Evolutionary conservation across 2,329 filamentous ascomycete genomes (phyloP).

Genomic region (Exophiala spinifera): DNA sequence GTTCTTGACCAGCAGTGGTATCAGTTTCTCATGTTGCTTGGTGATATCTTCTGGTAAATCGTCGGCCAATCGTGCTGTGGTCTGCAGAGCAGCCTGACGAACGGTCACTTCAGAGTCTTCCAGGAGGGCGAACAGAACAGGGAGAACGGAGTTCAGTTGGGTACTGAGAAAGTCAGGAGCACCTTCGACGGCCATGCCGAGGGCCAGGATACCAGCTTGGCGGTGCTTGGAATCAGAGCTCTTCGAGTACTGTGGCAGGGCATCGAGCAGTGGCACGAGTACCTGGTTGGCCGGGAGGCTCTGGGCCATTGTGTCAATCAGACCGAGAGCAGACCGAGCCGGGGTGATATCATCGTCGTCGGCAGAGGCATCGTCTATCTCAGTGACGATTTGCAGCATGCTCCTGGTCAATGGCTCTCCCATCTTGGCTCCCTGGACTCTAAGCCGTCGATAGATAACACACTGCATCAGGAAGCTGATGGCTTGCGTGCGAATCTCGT

Average conservation of each 20-base stretch:
- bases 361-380: constrained; percentile 61
- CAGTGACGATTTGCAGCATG: constrained; percentile 82
- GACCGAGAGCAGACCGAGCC: constrained; percentile 75
- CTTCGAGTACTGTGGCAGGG: constrained; percentile 76
- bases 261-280: constrained; percentile 84
- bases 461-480: constrained; percentile 91
- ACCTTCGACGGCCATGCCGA: constrained; percentile 93
- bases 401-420: constrained; percentile 84
- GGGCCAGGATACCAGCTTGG: constrained; percentile 83
- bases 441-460: constrained; percentile 88
- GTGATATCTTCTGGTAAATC: constrained; percentile 88
- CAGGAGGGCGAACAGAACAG: constrained; percentile 76
- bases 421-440: constrained; percentile 86
- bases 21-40: constrained; percentile 77
- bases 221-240: constrained; percentile 73
- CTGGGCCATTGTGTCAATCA: constrained; percentile 84
- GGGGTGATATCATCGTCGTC: constrained; percentile 85
- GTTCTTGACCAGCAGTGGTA: constrained; percentile 83
- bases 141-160: constrained; percentile 81
- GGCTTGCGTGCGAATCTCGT: constrained; percentile 84
- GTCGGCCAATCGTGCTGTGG: constrained; percentile 85
- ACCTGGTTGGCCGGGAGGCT: constrained; percentile 91
- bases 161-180: constrained; percentile 96
- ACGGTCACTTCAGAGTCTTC: constrained; percentile 80
- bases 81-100: constrained; percentile 80